Evolutionary conservation across 2,329 filamentous ascomycete genomes (phyloP).

Genomic region (Arthrocladium fulminans): DNA sequence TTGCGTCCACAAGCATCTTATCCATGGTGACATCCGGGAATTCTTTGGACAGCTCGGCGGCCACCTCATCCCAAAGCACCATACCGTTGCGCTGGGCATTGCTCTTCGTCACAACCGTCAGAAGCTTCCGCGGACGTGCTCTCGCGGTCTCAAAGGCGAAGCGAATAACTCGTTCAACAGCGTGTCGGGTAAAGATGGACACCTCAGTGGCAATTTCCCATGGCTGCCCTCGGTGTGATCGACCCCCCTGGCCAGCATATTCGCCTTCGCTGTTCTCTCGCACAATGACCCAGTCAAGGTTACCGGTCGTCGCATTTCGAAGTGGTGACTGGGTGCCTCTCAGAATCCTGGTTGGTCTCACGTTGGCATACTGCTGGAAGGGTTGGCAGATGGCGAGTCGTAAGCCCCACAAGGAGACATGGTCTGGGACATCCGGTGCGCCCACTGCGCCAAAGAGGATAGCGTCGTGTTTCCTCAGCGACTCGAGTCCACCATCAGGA

Average conservation of each 20-base stretch:
- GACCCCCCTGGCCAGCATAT: slow-evolving; percentile 56
- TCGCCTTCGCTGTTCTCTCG: slow-evolving; percentile 61
- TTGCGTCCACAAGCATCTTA: slow-evolving; percentile 60
- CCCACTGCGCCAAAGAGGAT: slow-evolving; percentile 63
- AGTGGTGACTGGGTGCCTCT: slow-evolving; percentile 50
- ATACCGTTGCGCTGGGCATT: slow-evolving; percentile 59
- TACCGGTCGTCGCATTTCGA: slow-evolving; percentile 44
- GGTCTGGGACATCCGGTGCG: slow-evolving; percentile 55
- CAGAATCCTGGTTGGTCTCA: slow-evolving; percentile 56
- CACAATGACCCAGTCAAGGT: slow-evolving; percentile 59
- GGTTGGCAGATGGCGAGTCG: slow-evolving; percentile 59
- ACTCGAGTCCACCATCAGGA: slow-evolving; percentile 50
- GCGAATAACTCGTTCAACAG: slow-evolving; percentile 51
- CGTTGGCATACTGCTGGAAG: slow-evolving; percentile 61
- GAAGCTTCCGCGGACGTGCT: slow-evolving; percentile 46
- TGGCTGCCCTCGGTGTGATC: slow-evolving; percentile 48
- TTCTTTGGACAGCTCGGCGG: slow-evolving; percentile 45
- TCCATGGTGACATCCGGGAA: slow-evolving; percentile 54
- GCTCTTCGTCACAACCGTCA: slow-evolving; percentile 58
- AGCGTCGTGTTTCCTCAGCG: slow-evolving; percentile 52
- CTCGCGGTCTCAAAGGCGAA: slow-evolving; percentile 56
- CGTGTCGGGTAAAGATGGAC: slow-evolving; percentile 54
- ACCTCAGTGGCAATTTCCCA: slow-evolving; percentile 58
- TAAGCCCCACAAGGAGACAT: slow-evolving; percentile 59
- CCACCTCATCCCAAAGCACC: slow-evolving; percentile 61